phyloP scores from a whole-genome alignment of 306 rosid genomes.

The Sophora flavescens region DNA sequence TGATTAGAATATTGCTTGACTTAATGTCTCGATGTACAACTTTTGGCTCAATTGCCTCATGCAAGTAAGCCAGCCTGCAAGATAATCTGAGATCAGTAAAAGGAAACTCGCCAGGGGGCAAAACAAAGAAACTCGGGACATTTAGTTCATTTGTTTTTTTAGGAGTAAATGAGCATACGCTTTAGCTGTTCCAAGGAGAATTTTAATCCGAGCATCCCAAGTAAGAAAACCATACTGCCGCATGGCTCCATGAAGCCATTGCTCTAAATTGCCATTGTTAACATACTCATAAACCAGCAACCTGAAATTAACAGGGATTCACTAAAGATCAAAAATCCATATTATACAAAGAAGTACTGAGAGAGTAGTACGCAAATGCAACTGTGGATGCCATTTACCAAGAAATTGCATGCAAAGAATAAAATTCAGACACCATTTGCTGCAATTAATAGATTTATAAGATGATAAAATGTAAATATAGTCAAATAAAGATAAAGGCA shows the following conservation, averaged over 20 bases:
- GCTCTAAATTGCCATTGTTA: constrained; percentile 89
- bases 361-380: constrained; percentile 17
- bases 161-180: constrained; percentile 62
- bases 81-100: constrained; percentile 35
- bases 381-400: constrained; percentile 11
- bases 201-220: constrained; percentile 94
- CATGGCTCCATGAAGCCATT: constrained; percentile 95
- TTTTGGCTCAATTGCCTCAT: constrained; percentile 97
- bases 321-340: constrained; percentile 35
- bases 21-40: constrained; percentile 95
- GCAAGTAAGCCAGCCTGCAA: constrained; percentile 91
- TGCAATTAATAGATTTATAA: neutral
- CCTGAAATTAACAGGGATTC: constrained; percentile 57
- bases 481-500: constrained; percentile 34
- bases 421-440: neutral
- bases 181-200: constrained; percentile 90
- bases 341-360: constrained; percentile 26
- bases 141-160: constrained; percentile 1
- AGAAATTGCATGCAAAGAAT: neutral
- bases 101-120: constrained; percentile 13
- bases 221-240: constrained; percentile 80
- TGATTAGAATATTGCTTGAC: constrained; percentile 91
- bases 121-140: constrained; percentile 14
- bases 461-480: neutral
- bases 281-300: constrained; percentile 88